Base-by-base conservation (phyloP, 2,329 filamentous ascomycete genomes). In the Colletotrichum cuscutae region DNA sequence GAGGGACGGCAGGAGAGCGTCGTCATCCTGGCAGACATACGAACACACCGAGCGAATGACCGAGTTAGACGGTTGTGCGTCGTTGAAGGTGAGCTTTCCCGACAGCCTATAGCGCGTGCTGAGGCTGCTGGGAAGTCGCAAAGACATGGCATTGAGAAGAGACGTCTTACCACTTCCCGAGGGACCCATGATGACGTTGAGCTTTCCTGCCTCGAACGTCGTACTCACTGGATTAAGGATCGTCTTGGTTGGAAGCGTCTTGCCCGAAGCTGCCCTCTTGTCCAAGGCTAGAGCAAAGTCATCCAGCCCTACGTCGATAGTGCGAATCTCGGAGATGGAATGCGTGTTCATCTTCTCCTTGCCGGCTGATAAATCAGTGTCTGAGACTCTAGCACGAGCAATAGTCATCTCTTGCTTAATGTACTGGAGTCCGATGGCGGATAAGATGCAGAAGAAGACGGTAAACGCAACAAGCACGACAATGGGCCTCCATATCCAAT, bases 181-280 rank as follows among this genome's bases (percentile, higher is more conserved):
- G 0, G 93, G 93, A 0, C 93, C 93, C 93, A 95, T 95, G 75
- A 95, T 93, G 28, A 95, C 88, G 74, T 95, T 95, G 15, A 95
- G 79, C 15, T 88, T 84, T 0, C 93, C 92, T 0, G 93, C 89
- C 59, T 89, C 86, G 75, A 95, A 95, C 0, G 88, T 89, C 0
- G 92, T 85, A 1, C 87, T 91, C 13, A 95, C 86, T 0, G 92
- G 91, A 67, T 91, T 87, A 15, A 95, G 82, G 12, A 95, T 95
- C 0, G 82, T 86, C 78, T 89, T 90, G 1, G 81, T 84, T 0
- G 87, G 86, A 1, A 88, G 74, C 71, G 84, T 90, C 76, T 86
- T 87, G 9, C 89, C 89, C 1, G 83, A 81, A 0, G 86, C 71
- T 0, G 86, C 85, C 30, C 88, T 86, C 80, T 93, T 94, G 68